These are phyloP conservation scores for Marvania coccoides DNA, from an alignment of 139 green algal genomes.

Conservation along the genomic window DNA sequence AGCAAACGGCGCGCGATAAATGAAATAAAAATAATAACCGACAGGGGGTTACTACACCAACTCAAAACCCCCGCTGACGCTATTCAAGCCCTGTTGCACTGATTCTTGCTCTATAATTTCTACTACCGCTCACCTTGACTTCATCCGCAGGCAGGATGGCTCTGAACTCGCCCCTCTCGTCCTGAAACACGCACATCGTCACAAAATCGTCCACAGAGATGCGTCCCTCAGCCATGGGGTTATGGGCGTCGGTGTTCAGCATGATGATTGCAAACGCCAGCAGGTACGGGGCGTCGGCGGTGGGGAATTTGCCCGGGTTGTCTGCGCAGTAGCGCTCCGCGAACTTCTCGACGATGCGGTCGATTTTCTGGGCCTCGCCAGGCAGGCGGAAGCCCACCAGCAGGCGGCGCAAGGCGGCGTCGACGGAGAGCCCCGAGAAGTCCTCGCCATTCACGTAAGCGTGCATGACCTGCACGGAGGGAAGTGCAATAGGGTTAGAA, in stretches of 20 bases:
- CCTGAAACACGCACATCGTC: slow-evolving; percentile 51
- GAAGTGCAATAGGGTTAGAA: background rate
- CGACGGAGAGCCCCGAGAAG: slow-evolving; percentile 49
- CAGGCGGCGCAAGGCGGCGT: slow-evolving; percentile 61
- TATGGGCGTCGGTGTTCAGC: slow-evolving; percentile 95
- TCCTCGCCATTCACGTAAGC: slow-evolving; percentile 58
- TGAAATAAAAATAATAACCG: too few species aligned
- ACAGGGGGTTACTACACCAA: too few species aligned
- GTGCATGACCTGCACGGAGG: slow-evolving; percentile 59
- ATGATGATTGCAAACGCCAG: slow-evolving; percentile 91
- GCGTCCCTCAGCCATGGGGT: slow-evolving; percentile 76
- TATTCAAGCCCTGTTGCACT: background rate
- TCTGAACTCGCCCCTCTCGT: slow-evolving; percentile 31
- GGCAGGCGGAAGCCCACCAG: slow-evolving; percentile 71
- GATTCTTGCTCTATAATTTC: background rate
- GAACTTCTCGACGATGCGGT: slow-evolving; percentile 99
- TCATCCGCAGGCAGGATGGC: slow-evolving; percentile 60
- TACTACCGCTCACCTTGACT: slow-evolving; percentile 44
- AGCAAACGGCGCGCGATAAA: too few species aligned
- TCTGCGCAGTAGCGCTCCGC: slow-evolving; percentile 68
- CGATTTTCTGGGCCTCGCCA: slow-evolving; percentile 99
- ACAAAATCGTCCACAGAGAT: slow-evolving; percentile 74
- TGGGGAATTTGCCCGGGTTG: slow-evolving; percentile 63
- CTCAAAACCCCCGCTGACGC: background rate
- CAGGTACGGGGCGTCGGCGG: slow-evolving; percentile 78